Percentiles rank a stretch among this genome's conserved stretches.
Evolutionary conservation across 495 filamentous ascomycete species (phyloP).

Genomic region (Elasticomyces elasticus): DNA sequence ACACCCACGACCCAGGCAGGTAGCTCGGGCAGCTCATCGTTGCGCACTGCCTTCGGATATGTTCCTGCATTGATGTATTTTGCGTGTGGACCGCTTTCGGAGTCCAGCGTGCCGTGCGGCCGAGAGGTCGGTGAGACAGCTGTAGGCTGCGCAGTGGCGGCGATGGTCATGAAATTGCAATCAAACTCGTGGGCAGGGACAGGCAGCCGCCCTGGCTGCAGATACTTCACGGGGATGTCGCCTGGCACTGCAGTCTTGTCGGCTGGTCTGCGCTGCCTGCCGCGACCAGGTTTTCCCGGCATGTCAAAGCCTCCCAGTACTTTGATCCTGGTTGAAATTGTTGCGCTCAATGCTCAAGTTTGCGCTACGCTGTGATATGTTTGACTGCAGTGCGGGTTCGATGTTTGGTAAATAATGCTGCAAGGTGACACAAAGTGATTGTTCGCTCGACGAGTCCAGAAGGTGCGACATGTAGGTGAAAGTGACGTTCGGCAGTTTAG

Average conservation of each 20-base stretch:
- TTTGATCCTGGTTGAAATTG: no score
- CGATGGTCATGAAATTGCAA: background rate
- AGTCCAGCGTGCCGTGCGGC: no score
- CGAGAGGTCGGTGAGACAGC: background rate
- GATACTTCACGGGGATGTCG: background rate
- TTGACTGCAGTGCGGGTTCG: no score
- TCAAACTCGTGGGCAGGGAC: background rate
- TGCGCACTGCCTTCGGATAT: background rate
- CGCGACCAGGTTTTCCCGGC: background rate
- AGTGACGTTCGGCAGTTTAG: constrained; percentile 1
- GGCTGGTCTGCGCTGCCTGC: background rate
- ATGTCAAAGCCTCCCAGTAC: no score
- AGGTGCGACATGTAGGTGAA: background rate
- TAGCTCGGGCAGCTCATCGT: constrained; percentile 3
- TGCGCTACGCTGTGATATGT: no score
- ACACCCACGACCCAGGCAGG: constrained; percentile 6
- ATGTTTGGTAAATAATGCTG: no score
- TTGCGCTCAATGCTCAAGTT: no score
- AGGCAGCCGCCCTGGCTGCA: background rate
- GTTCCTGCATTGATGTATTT: background rate
- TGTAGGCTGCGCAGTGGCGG: background rate
- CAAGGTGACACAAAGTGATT: no score
- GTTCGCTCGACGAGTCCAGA: no score
- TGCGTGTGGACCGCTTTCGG: background rate
- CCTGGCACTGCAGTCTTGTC: background rate